Conservation (phyloP, 768 basidiomycete species). For the Leccinum pellstonianum region DNA sequence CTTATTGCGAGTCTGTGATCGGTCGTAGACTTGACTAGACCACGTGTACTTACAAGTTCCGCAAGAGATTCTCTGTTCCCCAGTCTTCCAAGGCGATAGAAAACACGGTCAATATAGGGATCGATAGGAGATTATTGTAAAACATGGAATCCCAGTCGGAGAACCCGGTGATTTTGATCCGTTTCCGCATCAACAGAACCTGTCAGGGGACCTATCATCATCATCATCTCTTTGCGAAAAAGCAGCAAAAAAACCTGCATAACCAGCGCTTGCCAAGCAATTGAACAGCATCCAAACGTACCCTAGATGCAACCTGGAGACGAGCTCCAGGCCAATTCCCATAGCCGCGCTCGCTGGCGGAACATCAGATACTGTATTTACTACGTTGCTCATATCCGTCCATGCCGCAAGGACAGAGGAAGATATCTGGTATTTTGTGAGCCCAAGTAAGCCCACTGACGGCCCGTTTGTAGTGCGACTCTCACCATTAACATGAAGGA, state of each 20-base stretch:
- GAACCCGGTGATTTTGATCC: conserved; percentile 93
- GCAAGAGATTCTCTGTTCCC: conserved; percentile 69
- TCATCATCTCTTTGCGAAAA: conserved; percentile 5
- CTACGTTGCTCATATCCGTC: conserved; percentile 63
- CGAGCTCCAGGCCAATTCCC: conserved; percentile 30
- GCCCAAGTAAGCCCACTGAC: not conserved
- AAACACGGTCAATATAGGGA: conserved; percentile 82
- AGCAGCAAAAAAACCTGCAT: conserved; percentile 51
- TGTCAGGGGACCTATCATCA: conserved; percentile 31
- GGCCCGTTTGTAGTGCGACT: not conserved
- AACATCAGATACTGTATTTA: conserved; percentile 27
- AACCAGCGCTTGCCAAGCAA: conserved; percentile 85
- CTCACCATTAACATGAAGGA: conserved; percentile 91
- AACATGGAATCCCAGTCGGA: conserved; percentile 99
- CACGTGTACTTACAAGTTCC: conserved; percentile 70
- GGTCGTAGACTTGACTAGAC: not conserved
- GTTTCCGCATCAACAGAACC: conserved; percentile 95
- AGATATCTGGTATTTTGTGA: conserved; percentile 54
- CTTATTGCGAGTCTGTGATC: conserved; percentile 39
- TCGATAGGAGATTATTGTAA: conserved; percentile 95
- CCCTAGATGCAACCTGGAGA: conserved; percentile 66
- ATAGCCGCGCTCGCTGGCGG: conserved; percentile 28
- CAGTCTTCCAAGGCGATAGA: conserved; percentile 89
- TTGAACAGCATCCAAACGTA: conserved; percentile 98
- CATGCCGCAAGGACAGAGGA: conserved; percentile 98